Evolutionary conservation across 1,284 basidiomycete species (phyloP).

Genomic region (Neolentinus lepideus): DNA sequence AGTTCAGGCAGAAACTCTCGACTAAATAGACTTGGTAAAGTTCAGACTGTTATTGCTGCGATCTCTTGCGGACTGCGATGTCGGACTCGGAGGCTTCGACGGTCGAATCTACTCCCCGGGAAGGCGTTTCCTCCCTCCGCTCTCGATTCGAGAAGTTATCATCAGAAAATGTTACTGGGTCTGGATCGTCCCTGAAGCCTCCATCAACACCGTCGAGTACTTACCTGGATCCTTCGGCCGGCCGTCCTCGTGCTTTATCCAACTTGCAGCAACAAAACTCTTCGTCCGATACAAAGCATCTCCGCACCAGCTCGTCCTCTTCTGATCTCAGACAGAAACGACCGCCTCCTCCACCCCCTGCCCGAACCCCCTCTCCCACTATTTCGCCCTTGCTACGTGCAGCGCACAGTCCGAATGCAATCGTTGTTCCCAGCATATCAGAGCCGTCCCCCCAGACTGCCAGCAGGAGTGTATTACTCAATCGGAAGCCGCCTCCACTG

Average conservation of each 20-base stretch:
- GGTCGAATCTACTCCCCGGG: neutral
- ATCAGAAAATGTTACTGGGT: slow-evolving; percentile 8
- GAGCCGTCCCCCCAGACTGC: slow-evolving; percentile 14
- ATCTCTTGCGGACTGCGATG: neutral
- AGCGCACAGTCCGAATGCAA: slow-evolving; percentile 26
- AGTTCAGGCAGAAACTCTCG: too few relatives aligned
- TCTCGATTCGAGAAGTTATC: slow-evolving; percentile 13
- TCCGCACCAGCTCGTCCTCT: slow-evolving; percentile 41
- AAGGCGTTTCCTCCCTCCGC: slow-evolving; percentile 4
- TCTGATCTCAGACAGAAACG: slow-evolving; percentile 46
- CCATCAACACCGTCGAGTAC: slow-evolving; percentile 8
- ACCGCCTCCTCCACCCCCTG: slow-evolving; percentile 55
- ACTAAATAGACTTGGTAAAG: too few relatives aligned
- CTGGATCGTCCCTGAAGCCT: neutral
- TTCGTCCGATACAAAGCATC: slow-evolving; percentile 14
- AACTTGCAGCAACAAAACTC: slow-evolving; percentile 19
- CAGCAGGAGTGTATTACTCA: slow-evolving; percentile 15
- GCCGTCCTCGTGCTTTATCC: slow-evolving; percentile 31
- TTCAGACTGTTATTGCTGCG: too few relatives aligned
- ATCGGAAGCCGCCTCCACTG: slow-evolving; percentile 20
- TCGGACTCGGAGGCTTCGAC: neutral
- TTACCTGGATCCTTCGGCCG: neutral
- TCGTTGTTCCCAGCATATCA: slow-evolving; percentile 9
- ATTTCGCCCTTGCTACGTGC: slow-evolving; percentile 37
- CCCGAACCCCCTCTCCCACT: slow-evolving; percentile 28